Evolutionary conservation across 2,329 filamentous ascomycete genomes (phyloP), one percentile per base, ranked within the genome.

Genomic region (Chaetothyriales sp.): DNA sequence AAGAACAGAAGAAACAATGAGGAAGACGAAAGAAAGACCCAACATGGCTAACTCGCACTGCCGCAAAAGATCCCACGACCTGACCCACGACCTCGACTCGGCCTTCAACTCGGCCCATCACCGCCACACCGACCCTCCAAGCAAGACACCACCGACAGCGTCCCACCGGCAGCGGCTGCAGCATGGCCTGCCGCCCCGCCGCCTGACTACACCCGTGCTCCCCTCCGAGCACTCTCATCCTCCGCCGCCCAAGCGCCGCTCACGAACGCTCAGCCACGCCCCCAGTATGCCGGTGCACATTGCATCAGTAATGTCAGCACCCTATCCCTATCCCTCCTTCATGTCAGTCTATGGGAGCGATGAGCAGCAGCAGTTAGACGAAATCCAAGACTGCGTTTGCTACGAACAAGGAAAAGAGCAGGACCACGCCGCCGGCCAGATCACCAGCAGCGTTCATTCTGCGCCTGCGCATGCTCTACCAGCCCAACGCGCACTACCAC

Each of bases 1-100:
- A n/a, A n/a, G n/a, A n/a, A n/a, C n/a, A n/a, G n/a, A n/a, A n/a
- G n/a, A n/a, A n/a, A n/a, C n/a, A n/a, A n/a, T n/a, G n/a, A n/a
- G n/a, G n/a, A n/a, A n/a, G n/a, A n/a, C n/a, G 32, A 39, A 39
- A 15, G 10, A 5, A 39, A 39, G 10, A 39, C 10, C 7, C 43
- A 22, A 15, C 48, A 51, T 47, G 55, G 51, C 58, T 60, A 52
- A 60, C 54, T 44, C 25, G 39, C 55, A 55, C 49, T 52, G 55
- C 44, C 55, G 58, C 53, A 60, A 60, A 50, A 57, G 58, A 47
- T 57, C 58, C 6, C 58, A 57, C 44, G 56, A 60, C 32, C 44
- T 59, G 47, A 49, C 44, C 49, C 55, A 51, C 50, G 49, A 56
- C 15, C 46, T 51, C 47, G 48, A 51, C 46, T 39, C 45, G 32